Conservation (phyloP, 495 filamentous ascomycete species). For the Penicillium angulare region DNA sequence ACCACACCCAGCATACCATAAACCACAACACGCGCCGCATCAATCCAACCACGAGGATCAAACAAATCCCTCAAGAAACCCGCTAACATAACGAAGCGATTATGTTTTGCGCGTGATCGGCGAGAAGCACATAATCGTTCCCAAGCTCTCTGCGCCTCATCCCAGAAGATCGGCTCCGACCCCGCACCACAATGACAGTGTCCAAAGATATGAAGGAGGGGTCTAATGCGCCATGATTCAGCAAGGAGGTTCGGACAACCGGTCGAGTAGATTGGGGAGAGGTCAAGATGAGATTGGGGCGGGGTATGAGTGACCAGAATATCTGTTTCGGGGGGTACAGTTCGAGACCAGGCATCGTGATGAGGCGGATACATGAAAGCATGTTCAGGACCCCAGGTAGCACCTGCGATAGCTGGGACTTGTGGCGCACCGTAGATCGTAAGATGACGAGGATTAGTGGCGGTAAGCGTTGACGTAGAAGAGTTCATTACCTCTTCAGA, state of each 20-base stretch:
- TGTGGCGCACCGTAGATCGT: constrained; percentile 64
- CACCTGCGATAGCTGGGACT: constrained; percentile 57
- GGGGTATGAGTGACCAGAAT: constrained; percentile 82
- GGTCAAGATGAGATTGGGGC: constrained; percentile 71
- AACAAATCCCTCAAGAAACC: constrained; percentile 55
- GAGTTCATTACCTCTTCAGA: background rate
- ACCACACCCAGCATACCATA: constrained; percentile 64
- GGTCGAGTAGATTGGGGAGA: constrained; percentile 52
- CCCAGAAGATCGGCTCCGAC: constrained; percentile 70
- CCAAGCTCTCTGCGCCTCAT: constrained; percentile 70
- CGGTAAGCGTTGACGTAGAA: constrained; percentile 12
- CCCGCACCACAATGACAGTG: constrained; percentile 74
- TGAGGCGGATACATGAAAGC: constrained; percentile 66
- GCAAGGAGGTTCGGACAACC: constrained; percentile 74
- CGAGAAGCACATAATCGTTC: constrained; percentile 55
- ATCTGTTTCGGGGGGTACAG: constrained; percentile 72
- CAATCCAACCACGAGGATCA: constrained; percentile 57
- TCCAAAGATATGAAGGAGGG: constrained; percentile 82
- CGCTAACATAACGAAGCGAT: constrained; percentile 25
- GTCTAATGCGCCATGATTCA: constrained; percentile 77
- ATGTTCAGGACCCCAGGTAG: constrained; percentile 54
- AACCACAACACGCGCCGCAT: constrained; percentile 56
- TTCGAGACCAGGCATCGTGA: constrained; percentile 61
- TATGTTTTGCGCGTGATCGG: constrained; percentile 24
- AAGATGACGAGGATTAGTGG: constrained; percentile 37